Evolutionary conservation across 1,284 basidiomycete species (phyloP).

Genomic region (Ustilago hordei): DNA sequence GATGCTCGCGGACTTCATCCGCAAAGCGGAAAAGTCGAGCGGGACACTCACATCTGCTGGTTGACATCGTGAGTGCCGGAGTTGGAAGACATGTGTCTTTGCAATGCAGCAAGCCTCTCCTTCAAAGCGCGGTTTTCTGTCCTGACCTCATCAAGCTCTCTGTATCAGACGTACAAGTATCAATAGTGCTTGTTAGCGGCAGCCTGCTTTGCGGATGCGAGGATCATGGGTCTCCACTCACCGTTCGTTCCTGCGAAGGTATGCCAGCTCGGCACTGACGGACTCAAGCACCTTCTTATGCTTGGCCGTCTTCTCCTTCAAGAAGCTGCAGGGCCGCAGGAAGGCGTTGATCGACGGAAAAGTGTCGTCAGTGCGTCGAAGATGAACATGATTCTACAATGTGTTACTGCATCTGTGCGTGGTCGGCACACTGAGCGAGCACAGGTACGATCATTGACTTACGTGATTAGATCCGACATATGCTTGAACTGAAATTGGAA

Average conservation of each 20-base stretch:
- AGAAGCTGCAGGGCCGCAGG: conserved; percentile 15
- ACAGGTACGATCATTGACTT: neutral
- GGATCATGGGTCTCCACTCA: neutral
- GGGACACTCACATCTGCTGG: neutral
- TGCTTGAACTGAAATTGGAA: conserved; percentile 27
- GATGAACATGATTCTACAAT: neutral
- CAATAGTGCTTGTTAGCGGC: neutral
- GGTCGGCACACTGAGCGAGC: neutral
- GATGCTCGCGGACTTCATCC: neutral
- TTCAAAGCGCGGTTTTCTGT: conserved; percentile 25
- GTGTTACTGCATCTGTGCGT: too few relatives aligned
- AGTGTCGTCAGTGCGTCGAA: neutral
- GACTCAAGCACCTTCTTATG: conserved; percentile 39
- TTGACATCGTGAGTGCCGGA: neutral
- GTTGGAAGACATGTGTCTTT: neutral
- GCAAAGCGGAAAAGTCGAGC: neutral
- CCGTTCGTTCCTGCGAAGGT: conserved; percentile 16
- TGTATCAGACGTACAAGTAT: neutral
- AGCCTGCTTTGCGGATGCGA: neutral
- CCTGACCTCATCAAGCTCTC: conserved; percentile 20
- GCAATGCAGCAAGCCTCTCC: conserved; percentile 14
- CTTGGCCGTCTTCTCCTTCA: conserved; percentile 27
- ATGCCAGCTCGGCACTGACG: conserved; percentile 26
- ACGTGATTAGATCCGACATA: conserved; percentile 40
- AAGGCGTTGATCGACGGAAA: neutral